Evolutionary conservation across 352 stramenopile species (phyloP).

Genomic region (Thraustochytrium striatum): DNA sequence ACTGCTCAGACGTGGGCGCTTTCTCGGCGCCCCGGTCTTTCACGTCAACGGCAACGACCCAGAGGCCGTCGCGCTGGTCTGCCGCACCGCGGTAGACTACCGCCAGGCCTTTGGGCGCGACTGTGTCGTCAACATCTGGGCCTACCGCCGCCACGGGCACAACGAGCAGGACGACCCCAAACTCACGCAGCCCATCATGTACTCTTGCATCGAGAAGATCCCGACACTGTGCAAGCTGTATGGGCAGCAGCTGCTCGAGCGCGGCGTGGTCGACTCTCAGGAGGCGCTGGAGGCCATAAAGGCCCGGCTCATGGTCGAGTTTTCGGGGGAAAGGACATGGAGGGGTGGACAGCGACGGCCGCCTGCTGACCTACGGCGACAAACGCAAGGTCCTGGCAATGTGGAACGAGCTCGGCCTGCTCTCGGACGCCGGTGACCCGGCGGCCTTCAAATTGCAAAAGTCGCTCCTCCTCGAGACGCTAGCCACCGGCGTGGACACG

Average conservation of each 20-base stretch:
- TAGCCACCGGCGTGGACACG: conserved; percentile 3
- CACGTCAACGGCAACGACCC: conserved; percentile 80
- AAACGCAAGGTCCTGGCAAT: neutral
- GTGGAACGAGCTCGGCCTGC: conserved; percentile 39
- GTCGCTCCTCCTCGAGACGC: neutral
- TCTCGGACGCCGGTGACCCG: neutral
- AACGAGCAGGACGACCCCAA: conserved; percentile 80
- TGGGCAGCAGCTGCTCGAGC: conserved; percentile 63
- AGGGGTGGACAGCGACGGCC: neutral
- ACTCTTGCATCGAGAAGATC: conserved; percentile 65
- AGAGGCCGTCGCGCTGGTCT: conserved; percentile 67
- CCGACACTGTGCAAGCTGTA: conserved; percentile 69
- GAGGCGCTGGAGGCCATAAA: conserved; percentile 57
- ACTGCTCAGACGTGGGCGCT: conserved; percentile 76
- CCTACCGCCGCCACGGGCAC: conserved; percentile 75
- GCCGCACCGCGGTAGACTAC: conserved; percentile 69
- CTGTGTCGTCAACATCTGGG: conserved; percentile 74
- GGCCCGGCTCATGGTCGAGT: neutral
- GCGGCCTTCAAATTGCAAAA: neutral
- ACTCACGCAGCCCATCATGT: conserved; percentile 81
- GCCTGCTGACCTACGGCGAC: conserved; percentile 30
- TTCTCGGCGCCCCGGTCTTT: conserved; percentile 70
- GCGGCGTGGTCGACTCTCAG: conserved; percentile 61
- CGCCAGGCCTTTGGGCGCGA: conserved; percentile 76
- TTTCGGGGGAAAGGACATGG: neutral